These are phyloP conservation scores for Ganoderma multipileum DNA, from an alignment of 1,284 basidiomycete species.

Conservation along the genomic window DNA sequence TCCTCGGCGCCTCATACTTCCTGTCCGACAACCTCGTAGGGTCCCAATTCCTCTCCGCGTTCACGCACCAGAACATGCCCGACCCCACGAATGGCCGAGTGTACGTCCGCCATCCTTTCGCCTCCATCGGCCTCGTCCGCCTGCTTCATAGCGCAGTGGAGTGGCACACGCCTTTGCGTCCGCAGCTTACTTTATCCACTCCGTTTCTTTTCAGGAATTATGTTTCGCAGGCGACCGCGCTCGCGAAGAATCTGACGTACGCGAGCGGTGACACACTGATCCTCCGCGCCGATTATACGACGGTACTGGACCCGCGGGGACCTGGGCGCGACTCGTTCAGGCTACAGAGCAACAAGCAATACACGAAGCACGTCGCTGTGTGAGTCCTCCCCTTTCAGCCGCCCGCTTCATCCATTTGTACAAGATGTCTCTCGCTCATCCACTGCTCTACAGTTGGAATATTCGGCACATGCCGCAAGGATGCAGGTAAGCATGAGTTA, in stretches of 20 bases:
- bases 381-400: constrained; percentile 40
- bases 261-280: constrained; percentile 35
- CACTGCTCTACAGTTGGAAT: constrained; percentile 51
- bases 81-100: constrained; percentile 69
- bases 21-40: background rate
- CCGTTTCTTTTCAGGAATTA: constrained; percentile 39
- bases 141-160: background rate
- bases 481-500: constrained; percentile 57
- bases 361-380: constrained; percentile 62
- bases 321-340: constrained; percentile 68
- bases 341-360: constrained; percentile 57
- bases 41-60: constrained; percentile 30
- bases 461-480: constrained; percentile 66
- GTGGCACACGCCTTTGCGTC: background rate
- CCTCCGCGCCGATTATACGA: constrained; percentile 60
- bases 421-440: background rate
- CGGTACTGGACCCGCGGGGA: constrained; percentile 49
- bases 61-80: constrained; percentile 54
- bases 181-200: background rate
- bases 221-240: constrained; percentile 39
- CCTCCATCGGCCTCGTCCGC: background rate
- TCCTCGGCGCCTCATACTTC: background rate
- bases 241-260: constrained; percentile 40
- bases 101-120: constrained; percentile 41
- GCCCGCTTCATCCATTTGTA: background rate